Conservation (phyloP, 2,329 filamentous ascomycete species). For the Bipolaris cookei region DNA sequence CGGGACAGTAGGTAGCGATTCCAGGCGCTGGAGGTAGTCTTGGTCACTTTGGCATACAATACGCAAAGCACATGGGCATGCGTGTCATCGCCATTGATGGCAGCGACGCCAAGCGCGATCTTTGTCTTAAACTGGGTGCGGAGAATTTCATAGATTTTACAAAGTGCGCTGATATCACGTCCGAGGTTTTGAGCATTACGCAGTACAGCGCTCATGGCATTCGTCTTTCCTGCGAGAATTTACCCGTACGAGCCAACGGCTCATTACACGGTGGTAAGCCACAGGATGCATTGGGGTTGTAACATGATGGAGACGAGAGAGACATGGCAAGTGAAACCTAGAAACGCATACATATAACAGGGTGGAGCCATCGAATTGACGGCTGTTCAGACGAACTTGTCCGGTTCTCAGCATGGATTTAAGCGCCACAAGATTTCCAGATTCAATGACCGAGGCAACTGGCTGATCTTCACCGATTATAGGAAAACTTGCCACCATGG, state of each 20-base stretch:
- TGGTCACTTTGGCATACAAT: conserved; percentile 38
- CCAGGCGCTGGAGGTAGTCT: conserved; percentile 48
- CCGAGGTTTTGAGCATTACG: conserved; percentile 55
- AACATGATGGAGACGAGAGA: no score
- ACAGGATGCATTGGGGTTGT: no score
- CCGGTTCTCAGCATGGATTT: not conserved
- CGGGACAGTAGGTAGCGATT: conserved; percentile 51
- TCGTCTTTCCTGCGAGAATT: conserved; percentile 66
- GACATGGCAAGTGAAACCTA: no score
- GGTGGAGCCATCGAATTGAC: not conserved
- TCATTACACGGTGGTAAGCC: no score
- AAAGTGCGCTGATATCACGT: conserved; percentile 66
- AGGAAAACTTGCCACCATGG: not conserved
- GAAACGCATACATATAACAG: not conserved
- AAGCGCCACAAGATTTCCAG: not conserved
- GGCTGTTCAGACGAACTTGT: not conserved
- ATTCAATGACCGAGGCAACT: not conserved
- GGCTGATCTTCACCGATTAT: not conserved
- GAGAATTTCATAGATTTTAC: conserved; percentile 64
- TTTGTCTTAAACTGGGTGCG: conserved; percentile 59
- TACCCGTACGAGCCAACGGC: no score
- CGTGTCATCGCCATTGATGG: conserved; percentile 63
- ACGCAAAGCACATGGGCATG: conserved; percentile 62
- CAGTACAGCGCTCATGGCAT: conserved; percentile 79
- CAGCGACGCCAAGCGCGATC: conserved; percentile 55